Conservation (phyloP, 805 yeast genomes). For the Blastobotrys mokoenaii region DNA sequence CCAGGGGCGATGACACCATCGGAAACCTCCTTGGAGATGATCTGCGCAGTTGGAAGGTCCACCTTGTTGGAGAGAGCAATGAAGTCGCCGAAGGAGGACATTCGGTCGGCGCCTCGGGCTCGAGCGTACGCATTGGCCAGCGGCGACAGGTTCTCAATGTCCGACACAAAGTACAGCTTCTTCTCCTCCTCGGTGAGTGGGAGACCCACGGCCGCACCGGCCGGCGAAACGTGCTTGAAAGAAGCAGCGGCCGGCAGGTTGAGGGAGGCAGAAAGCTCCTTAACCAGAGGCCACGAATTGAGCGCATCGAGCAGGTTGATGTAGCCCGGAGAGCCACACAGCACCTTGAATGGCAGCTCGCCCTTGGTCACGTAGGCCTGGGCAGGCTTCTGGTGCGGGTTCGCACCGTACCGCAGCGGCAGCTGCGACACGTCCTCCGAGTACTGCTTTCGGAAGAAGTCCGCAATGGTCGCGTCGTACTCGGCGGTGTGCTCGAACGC, state of each 20-base stretch:
- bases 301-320: conserved; percentile 93
- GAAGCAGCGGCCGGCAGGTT: conserved; percentile 98
- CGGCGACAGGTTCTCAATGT: conserved; percentile 91
- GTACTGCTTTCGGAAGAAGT: conserved; percentile 95
- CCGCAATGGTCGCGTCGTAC: conserved; percentile 91
- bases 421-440: conserved; percentile 83
- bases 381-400: conserved; percentile 99
- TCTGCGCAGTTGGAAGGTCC: conserved; percentile 92
- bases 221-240: conserved; percentile 98
- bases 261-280: conserved; percentile 89
- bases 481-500: conserved; percentile 99
- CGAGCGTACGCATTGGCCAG: conserved; percentile 97
- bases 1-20: conserved; percentile 99
- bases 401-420: conserved; percentile 95
- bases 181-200: conserved; percentile 88
- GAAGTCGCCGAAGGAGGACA: conserved; percentile 98
- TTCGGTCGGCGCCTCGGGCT: conserved; percentile 99
- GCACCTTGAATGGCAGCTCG: conserved; percentile 86
- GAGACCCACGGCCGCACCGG: conserved; percentile 96
- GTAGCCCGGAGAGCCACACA: conserved; percentile 95
- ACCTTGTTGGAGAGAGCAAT: conserved; percentile 95
- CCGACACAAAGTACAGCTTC: conserved; percentile 90
- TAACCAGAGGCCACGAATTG: conserved; percentile 98
- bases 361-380: conserved; percentile 88
- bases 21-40: conserved; percentile 93